Conservation (phyloP, 1,139 yeast species). For the Suhomyces coccinellae region DNA sequence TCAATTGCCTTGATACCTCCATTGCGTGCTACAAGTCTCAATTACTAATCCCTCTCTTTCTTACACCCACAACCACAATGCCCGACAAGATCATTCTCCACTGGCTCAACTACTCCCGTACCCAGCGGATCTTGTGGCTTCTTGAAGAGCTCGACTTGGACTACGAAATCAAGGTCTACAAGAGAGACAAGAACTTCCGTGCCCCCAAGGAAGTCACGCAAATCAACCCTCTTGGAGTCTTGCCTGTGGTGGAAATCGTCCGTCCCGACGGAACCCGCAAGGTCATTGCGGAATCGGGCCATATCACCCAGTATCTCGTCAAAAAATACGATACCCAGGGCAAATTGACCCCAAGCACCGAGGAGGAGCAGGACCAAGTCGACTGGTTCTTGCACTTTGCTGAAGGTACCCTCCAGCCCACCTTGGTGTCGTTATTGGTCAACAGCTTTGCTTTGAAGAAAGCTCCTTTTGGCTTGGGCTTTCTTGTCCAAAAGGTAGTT, state of each 20-base stretch:
- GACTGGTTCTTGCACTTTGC: conserved; percentile 40
- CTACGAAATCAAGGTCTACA: conserved; percentile 36
- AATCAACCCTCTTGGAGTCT: conserved; percentile 43
- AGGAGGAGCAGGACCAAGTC: conserved; percentile 28
- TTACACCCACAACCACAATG: conserved; percentile 2
- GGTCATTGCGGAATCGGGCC: conserved; percentile 42
- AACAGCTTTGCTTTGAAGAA: conserved; percentile 25
- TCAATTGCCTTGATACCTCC: no score
- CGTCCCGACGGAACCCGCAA: conserved; percentile 21
- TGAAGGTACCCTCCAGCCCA: conserved; percentile 43
- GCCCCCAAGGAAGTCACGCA: conserved; percentile 38
- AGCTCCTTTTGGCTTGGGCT: conserved; percentile 33
- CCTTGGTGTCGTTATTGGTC: conserved; percentile 34
- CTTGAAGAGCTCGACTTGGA: conserved; percentile 37
- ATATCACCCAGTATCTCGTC: conserved; percentile 34
- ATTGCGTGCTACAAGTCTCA: no score
- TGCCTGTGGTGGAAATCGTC: conserved; percentile 41
- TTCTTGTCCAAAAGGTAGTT: conserved; percentile 27
- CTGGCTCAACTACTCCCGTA: conserved; percentile 37
- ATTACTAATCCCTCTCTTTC: not conserved
- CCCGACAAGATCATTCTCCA: conserved; percentile 21
- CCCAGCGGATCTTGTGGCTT: conserved; percentile 43
- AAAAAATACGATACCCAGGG: conserved; percentile 30
- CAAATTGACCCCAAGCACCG: conserved; percentile 27
- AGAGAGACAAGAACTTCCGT: conserved; percentile 29